Evolutionary conservation across 176 grass and related monocot genomes (phyloP).

Genomic region (Triticum monococcum): DNA sequence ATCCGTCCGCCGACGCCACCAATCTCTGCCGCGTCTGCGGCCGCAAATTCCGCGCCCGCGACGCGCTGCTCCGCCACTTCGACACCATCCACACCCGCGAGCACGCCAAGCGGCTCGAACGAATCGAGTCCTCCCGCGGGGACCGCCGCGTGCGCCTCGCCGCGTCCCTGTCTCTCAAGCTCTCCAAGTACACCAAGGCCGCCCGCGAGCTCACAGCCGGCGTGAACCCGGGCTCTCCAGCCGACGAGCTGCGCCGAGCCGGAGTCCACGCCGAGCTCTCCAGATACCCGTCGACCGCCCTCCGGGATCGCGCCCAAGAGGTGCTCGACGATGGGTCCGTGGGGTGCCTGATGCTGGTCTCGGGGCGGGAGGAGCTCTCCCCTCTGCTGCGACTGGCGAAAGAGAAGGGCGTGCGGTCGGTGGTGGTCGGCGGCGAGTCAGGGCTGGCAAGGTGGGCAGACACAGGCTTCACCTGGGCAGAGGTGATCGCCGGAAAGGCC

Average conservation of each 20-base stretch:
- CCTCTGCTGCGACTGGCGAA: slow-evolving; percentile 44
- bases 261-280: slow-evolving; percentile 32
- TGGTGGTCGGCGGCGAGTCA: slow-evolving; percentile 53
- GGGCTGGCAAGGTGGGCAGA: slow-evolving; percentile 48
- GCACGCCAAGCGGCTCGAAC: slow-evolving; percentile 62
- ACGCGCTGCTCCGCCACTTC: slow-evolving; percentile 51
- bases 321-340: slow-evolving; percentile 52
- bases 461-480: slow-evolving; percentile 45
- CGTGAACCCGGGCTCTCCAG: slow-evolving; percentile 14
- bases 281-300: slow-evolving; percentile 13
- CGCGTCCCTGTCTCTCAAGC: slow-evolving; percentile 53
- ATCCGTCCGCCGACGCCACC: not conserved
- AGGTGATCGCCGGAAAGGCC: slow-evolving; percentile 59
- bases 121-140: slow-evolving; percentile 48
- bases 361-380: slow-evolving; percentile 29
- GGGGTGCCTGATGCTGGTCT: slow-evolving; percentile 52
- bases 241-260: slow-evolving; percentile 47
- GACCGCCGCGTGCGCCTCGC: slow-evolving; percentile 52
- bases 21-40: slow-evolving; percentile 47
- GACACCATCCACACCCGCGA: slow-evolving; percentile 51
- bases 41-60: slow-evolving; percentile 32
- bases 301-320: slow-evolving; percentile 35
- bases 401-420: slow-evolving; percentile 47
- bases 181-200: slow-evolving; percentile 71
- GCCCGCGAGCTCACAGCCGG: slow-evolving; percentile 45